Conservation (phyloP, 2,329 filamentous ascomycete species). For the Gnomoniopsis sp. region DNA sequence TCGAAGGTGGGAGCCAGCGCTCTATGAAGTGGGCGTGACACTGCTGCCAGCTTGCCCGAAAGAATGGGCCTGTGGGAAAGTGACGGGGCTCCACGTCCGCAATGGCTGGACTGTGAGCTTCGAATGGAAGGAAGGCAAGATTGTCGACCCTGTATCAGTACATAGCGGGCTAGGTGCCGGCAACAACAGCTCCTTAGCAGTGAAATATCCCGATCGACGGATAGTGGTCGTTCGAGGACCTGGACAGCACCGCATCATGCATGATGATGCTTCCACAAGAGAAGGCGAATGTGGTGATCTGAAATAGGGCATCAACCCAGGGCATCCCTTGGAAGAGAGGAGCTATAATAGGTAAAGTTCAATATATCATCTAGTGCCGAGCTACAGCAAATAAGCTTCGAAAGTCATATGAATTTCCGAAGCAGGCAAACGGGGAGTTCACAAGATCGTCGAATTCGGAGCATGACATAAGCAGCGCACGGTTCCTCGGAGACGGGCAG, state of each 20-base stretch:
- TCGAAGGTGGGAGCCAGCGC: constrained; percentile 31
- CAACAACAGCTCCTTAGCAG: neutral
- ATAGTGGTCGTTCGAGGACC: constrained; percentile 2
- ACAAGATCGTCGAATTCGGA: no score
- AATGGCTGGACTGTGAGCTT: constrained; percentile 35
- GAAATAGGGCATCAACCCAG: no score
- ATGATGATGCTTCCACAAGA: neutral
- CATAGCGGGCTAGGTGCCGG: neutral
- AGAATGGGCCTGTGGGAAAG: constrained; percentile 30
- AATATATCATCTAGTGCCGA: neutral
- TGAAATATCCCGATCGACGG: constrained; percentile 6
- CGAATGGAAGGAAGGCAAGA: constrained; percentile 28
- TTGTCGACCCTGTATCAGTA: constrained; percentile 10
- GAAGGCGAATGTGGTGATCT: constrained; percentile 7
- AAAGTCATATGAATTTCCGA: no score
- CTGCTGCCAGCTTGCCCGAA: constrained; percentile 36
- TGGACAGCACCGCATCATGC: constrained; percentile 9
- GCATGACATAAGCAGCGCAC: neutral
- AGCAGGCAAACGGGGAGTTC: no score
- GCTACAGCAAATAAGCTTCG: neutral
- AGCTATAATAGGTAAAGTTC: no score
- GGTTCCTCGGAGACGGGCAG: neutral
- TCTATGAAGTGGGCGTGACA: constrained; percentile 23
- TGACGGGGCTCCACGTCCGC: constrained; percentile 32
- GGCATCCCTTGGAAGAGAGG: no score